phyloP scores from a whole-genome alignment of 495 filamentous ascomycete species.

The Annulohypoxylon bovei region DNA sequence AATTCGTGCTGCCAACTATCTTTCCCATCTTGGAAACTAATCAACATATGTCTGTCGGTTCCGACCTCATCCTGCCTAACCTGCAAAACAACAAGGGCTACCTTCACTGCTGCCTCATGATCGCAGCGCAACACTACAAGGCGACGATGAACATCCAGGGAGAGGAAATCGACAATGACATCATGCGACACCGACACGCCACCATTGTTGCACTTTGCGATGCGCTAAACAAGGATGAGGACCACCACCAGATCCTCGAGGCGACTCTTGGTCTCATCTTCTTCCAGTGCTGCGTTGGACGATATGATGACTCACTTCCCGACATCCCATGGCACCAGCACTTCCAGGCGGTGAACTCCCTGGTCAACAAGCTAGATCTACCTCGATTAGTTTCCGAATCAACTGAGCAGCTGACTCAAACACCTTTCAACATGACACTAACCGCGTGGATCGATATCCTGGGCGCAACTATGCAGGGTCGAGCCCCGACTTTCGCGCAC shows the following conservation, averaged over 20 bases:
- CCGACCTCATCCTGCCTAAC: slow-evolving; percentile 83
- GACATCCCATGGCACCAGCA: slow-evolving; percentile 98
- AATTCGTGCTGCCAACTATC: slow-evolving; percentile 85
- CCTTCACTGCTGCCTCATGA: slow-evolving; percentile 94
- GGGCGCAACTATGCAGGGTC: slow-evolving; percentile 89
- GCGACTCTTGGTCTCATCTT: slow-evolving; percentile 96
- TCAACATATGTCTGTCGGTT: slow-evolving; percentile 78
- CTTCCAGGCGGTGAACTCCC: slow-evolving; percentile 86
- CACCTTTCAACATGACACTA: slow-evolving; percentile 94
- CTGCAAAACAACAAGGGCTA: slow-evolving; percentile 92
- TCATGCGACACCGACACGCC: slow-evolving; percentile 90
- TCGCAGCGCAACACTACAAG: slow-evolving; percentile 94
- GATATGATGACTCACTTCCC: slow-evolving; percentile 83
- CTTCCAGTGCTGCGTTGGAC: slow-evolving; percentile 93
- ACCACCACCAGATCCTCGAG: slow-evolving; percentile 90
- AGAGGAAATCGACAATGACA: slow-evolving; percentile 86
- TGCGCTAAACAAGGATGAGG: slow-evolving; percentile 77
- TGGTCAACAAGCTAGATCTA: slow-evolving; percentile 87
- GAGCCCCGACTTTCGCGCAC: slow-evolving; percentile 86
- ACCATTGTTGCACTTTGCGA: slow-evolving; percentile 88
- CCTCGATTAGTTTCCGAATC: slow-evolving; percentile 68
- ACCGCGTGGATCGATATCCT: slow-evolving; percentile 98
- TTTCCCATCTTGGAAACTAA: slow-evolving; percentile 92
- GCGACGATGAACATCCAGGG: slow-evolving; percentile 70
- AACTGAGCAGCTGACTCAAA: slow-evolving; percentile 65